Conservation (phyloP, 1,284 basidiomycete genomes). For the Cutaneotrichosporon dermatis region DNA sequence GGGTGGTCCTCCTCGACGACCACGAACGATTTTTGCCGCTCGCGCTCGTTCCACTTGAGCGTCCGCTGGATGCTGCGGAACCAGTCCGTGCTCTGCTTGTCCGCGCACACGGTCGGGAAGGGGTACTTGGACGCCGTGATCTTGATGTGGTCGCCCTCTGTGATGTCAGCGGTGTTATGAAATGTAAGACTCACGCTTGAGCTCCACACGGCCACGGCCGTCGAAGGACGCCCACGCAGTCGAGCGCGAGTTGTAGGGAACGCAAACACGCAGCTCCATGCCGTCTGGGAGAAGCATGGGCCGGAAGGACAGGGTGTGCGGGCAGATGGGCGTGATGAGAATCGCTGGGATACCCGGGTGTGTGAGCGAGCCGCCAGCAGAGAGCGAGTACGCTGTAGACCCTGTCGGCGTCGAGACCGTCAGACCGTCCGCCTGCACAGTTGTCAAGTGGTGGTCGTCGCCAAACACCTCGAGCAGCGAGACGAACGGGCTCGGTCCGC, state of each 20-base stretch:
- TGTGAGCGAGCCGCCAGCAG: slow-evolving; percentile 94
- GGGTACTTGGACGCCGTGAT: slow-evolving; percentile 96
- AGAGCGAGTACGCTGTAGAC: slow-evolving; percentile 97
- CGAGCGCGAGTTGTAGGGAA: slow-evolving; percentile 95
- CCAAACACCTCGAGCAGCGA: slow-evolving; percentile 94
- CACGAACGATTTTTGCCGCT: slow-evolving; percentile 94
- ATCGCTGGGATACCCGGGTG: slow-evolving; percentile 97
- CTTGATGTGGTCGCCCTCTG: slow-evolving; percentile 95
- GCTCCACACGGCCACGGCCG: slow-evolving; percentile 90
- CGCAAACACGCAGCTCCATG: slow-evolving; percentile 97
- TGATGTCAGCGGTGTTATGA: neutral
- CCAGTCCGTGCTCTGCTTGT: slow-evolving; percentile 97
- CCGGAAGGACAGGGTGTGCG: slow-evolving; percentile 96
- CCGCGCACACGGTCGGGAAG: slow-evolving; percentile 96
- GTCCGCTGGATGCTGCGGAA: slow-evolving; percentile 95
- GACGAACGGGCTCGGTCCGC: slow-evolving; percentile 97
- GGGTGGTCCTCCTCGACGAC: slow-evolving; percentile 77
- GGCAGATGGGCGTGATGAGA: slow-evolving; percentile 95
- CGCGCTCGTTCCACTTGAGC: slow-evolving; percentile 95
- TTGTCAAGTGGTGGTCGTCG: slow-evolving; percentile 99
- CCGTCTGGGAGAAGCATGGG: slow-evolving; percentile 98
- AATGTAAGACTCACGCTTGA: slow-evolving; percentile 55
- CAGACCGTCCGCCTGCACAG: slow-evolving; percentile 95
- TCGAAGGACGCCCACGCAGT: slow-evolving; percentile 99
- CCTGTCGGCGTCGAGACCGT: slow-evolving; percentile 96